Percentiles rank a stretch among this genome's conserved stretches.
Evolutionary conservation across 2,329 filamentous ascomycete species (phyloP).

Genomic region (Escovopsis sp.): DNA sequence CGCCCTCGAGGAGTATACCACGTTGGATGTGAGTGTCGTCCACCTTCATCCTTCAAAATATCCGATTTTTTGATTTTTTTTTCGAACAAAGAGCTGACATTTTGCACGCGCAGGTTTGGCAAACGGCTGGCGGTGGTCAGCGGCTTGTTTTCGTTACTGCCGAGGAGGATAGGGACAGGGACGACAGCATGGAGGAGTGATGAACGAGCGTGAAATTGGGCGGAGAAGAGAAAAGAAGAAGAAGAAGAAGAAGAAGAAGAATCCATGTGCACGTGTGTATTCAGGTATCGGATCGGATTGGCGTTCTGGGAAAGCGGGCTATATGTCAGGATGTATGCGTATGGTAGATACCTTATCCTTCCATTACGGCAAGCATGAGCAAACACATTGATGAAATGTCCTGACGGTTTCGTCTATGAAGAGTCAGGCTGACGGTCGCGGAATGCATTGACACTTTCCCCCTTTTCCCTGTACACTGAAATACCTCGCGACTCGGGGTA

Average conservation of each 20-base stretch:
- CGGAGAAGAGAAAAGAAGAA: no score
- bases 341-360: slow-evolving; percentile 4
- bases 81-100: neutral
- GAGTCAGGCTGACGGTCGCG: no score
- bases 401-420: neutral
- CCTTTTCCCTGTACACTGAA: no score
- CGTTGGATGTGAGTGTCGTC: slow-evolving; percentile 62
- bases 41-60: no score
- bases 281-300: slow-evolving; percentile 9
- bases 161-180: slow-evolving; percentile 29
- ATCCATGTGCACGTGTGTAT: slow-evolving; percentile 1
- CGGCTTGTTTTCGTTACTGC: slow-evolving; percentile 57
- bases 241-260: neutral
- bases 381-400: neutral
- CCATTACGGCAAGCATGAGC: slow-evolving; percentile 1
- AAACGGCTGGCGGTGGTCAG: slow-evolving; percentile 56
- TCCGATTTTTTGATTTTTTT: neutral
- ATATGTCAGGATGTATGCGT: slow-evolving; percentile 1
- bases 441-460: no score
- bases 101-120: slow-evolving; percentile 47
- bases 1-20: slow-evolving; percentile 78
- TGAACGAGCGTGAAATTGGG: neutral
- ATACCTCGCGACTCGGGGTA: no score
- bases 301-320: slow-evolving; percentile 17
- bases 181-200: slow-evolving; percentile 33